Percentiles rank a stretch among this genome's conserved stretches.
Evolutionary conservation across 805 yeast species (phyloP).

Genomic region (Teunomyces gatunensis): DNA sequence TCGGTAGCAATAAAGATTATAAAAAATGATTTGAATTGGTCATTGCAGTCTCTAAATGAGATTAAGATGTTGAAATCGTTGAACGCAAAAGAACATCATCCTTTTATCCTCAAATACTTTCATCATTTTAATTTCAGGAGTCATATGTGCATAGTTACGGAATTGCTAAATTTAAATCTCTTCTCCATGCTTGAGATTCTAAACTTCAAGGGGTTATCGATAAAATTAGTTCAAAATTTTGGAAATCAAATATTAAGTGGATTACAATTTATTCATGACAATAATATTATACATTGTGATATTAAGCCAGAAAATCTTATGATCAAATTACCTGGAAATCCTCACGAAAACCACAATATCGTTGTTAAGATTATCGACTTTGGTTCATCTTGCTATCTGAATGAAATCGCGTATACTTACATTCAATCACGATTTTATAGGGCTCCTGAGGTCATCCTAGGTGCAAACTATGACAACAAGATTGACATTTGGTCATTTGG

Average conservation of each 20-base stretch:
- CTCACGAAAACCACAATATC: conserved; percentile 36
- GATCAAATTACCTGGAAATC: conserved; percentile 38
- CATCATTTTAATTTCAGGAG: conserved; percentile 78
- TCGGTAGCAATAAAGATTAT: conserved; percentile 75
- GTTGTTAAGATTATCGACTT: conserved; percentile 74
- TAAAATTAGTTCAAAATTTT: conserved; percentile 41
- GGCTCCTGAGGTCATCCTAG: conserved; percentile 75
- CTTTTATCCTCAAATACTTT: conserved; percentile 32
- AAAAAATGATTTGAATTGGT: conserved; percentile 69
- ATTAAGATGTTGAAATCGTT: conserved; percentile 62
- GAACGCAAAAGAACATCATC: conserved; percentile 15
- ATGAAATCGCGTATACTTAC: conserved; percentile 48
- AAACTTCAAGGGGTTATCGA: conserved; percentile 48
- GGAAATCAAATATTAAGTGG: conserved; percentile 58
- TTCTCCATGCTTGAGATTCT: conserved; percentile 56
- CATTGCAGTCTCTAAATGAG: conserved; percentile 75
- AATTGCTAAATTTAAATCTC: conserved; percentile 63
- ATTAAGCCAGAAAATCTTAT: conserved; percentile 83
- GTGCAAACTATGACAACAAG: conserved; percentile 54
- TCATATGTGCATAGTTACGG: conserved; percentile 80
- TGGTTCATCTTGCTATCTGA: conserved; percentile 58
- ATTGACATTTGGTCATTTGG: conserved; percentile 55
- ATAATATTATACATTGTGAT: conserved; percentile 75
- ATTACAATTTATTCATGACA: conserved; percentile 54
- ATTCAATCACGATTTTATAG: conserved; percentile 69